Conservation (phyloP, 352 stramenopile species). For the Phytopythium helicoides region DNA sequence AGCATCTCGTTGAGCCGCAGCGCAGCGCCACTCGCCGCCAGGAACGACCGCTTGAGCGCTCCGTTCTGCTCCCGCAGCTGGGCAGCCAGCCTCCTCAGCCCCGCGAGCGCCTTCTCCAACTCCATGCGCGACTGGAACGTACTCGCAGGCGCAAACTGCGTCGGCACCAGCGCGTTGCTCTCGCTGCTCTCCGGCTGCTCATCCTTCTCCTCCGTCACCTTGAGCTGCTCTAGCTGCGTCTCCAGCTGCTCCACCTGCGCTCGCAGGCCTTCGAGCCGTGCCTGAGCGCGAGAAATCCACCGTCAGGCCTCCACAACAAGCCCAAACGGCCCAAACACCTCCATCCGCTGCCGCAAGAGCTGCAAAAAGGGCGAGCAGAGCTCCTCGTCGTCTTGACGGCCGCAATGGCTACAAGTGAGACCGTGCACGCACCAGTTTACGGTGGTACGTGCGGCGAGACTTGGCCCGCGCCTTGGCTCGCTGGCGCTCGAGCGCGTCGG, state of each 20-base stretch:
- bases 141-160: too few relatives aligned
- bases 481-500: neutral
- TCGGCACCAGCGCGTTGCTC: neutral
- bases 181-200: neutral
- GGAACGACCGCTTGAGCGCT: neutral
- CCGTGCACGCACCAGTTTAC: neutral
- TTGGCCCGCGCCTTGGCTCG: slow-evolving; percentile 1
- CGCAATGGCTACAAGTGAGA: too few relatives aligned
- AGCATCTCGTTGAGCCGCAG: neutral
- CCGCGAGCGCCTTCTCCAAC: neutral
- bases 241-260: slow-evolving; percentile 2
- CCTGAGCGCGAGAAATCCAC: neutral
- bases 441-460: slow-evolving; percentile 2
- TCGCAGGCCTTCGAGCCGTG: neutral
- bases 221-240: neutral
- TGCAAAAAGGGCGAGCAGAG: too few relatives aligned
- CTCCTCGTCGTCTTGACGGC: too few relatives aligned
- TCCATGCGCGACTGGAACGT: neutral
- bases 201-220: neutral
- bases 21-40: neutral
- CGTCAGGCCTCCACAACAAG: neutral
- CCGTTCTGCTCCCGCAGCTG: slow-evolving; percentile 4
- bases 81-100: neutral
- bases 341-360: too few relatives aligned
- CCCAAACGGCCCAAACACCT: too few relatives aligned